Conservation (phyloP, 768 basidiomycete genomes). For the Collybiopsis confluens region DNA sequence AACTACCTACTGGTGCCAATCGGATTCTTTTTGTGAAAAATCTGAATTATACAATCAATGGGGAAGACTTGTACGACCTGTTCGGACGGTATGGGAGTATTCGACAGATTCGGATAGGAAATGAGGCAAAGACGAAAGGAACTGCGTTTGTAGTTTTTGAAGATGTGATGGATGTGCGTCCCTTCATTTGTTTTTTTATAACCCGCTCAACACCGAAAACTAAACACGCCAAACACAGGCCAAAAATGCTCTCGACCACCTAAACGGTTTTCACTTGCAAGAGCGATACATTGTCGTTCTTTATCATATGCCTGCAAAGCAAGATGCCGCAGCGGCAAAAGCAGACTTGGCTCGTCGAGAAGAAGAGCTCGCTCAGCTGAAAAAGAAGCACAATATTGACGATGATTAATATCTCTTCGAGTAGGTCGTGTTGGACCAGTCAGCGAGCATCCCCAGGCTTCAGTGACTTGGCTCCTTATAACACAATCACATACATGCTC, state of each 20-base stretch:
- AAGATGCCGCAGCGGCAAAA: conserved; percentile 89
- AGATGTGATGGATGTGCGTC: conserved; percentile 89
- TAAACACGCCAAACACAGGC: conserved; percentile 48
- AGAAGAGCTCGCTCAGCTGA: conserved; percentile 82
- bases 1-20: conserved; percentile 89
- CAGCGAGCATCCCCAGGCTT: too few species aligned
- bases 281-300: conserved; percentile 98
- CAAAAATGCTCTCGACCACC: conserved; percentile 92
- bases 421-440: too few species aligned
- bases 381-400: conserved; percentile 82
- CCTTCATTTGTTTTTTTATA: background rate
- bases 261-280: conserved; percentile 97
- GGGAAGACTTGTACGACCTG: conserved; percentile 92
- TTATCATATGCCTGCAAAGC: conserved; percentile 97
- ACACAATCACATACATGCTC: too few species aligned
- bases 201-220: too few species aligned
- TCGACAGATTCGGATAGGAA: conserved; percentile 92
- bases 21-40: conserved; percentile 93
- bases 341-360: conserved; percentile 89
- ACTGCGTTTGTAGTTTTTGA: conserved; percentile 97
- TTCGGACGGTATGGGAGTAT: conserved; percentile 98
- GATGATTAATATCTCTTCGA: conserved; percentile 46
- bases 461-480: too few species aligned
- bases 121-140: conserved; percentile 87
- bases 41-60: conserved; percentile 87